Evolutionary conservation across 805 yeast species (phyloP).

Genomic region (Candida methanosorbosa): DNA sequence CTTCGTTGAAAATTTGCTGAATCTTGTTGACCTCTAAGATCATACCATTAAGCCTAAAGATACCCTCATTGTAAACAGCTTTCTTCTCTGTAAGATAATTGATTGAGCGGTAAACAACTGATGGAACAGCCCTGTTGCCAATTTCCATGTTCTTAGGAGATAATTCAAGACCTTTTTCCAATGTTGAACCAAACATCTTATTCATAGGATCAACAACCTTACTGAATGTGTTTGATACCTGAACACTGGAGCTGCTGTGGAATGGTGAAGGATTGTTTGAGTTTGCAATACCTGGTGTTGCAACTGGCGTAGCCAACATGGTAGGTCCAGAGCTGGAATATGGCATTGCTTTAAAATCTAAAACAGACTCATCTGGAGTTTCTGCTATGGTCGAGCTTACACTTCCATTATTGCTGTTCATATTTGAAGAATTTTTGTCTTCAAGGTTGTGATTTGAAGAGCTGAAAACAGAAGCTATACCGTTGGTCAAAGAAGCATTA

Average conservation of each 20-base stretch:
- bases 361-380: constrained; percentile 8
- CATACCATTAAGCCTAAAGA: constrained; percentile 86
- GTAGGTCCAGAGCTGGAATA: constrained; percentile 17
- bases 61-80: constrained; percentile 83
- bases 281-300: neutral
- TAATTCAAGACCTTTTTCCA: constrained; percentile 40
- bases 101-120: constrained; percentile 68
- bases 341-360: constrained; percentile 25
- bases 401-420: neutral
- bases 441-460: neutral
- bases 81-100: constrained; percentile 55
- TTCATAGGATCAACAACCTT: constrained; percentile 18
- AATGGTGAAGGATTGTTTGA: neutral
- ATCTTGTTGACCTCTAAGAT: constrained; percentile 63
- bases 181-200: constrained; percentile 55
- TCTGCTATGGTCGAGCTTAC: constrained; percentile 1
- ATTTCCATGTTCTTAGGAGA: constrained; percentile 39
- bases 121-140: constrained; percentile 48
- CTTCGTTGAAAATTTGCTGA: constrained; percentile 59
- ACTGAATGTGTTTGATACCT: neutral
- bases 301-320: constrained; percentile 2
- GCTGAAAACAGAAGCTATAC: neutral
- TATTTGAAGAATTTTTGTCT: neutral
- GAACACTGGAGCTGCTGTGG: neutral
- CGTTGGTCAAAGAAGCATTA: neutral